Evolutionary conservation across 2,329 filamentous ascomycete genomes (phyloP), one percentile per base, ranked within the genome.

Genomic region (Ophiostoma piceae): DNA sequence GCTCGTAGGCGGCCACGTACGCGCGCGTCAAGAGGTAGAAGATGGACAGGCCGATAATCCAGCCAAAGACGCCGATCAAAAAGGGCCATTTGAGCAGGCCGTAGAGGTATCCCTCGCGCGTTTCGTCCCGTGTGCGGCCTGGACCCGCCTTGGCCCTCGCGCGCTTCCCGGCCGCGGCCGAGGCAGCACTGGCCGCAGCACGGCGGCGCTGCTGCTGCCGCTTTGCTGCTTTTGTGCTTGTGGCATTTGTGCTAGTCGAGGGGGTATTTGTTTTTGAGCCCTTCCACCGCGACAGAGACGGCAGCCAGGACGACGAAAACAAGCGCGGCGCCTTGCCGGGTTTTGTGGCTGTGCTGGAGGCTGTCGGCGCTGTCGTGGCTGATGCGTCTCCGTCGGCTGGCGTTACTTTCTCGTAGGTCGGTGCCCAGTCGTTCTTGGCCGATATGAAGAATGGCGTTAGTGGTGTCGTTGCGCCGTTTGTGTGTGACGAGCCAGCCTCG

Each of bases 371-470:
- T 7, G 39, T 41, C 6, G 60, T 19, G 5, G 64, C 26, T 9
- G 60, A 26, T 12, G 65, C 19, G 16, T 54, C 65, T 64, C 37
- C 71, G 35, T 69, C 71, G 26, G 70, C 19, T 19, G 75, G 74
- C 67, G 72, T 37, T 29, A 94, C 84, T 70, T 86, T 88, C 77
- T 94, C 87, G 74, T 91, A 89, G 14, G 98, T 87, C 0, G 95
- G 95, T 19, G 92, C 89, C 95, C 95, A 99, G 82, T 99, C 95
- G 78, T 96, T 96, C 77, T 96, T 88, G 57, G 95, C 94, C 3
- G 92, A 91, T 75, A 98, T 92, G 77, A 94, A 93, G 67, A 87
- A 35, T 26, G 12, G 68, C 7, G 14, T 37, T 19, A 7, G n/a
- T 32, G 35, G 32, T 39, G 70, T 35, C 14, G 57, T 26, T 57